Evolutionary conservation across 352 stramenopile genomes (phyloP).

Genomic region (Aphanomyces stellatus): DNA sequence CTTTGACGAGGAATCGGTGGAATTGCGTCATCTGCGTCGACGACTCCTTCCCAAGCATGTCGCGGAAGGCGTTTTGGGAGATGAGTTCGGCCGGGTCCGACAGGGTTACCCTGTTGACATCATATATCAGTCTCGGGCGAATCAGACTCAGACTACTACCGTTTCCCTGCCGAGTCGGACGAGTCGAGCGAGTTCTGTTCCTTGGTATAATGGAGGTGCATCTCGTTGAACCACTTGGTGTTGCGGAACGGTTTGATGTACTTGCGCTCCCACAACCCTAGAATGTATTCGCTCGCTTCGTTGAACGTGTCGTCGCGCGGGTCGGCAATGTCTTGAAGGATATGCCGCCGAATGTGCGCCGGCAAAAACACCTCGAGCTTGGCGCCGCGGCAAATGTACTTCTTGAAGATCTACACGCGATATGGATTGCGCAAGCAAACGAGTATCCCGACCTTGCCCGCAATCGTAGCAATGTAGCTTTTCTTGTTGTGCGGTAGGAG

Average conservation of each 20-base stretch:
- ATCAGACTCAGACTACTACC: no score
- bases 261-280: constrained; percentile 44
- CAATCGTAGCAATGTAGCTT: constrained; percentile 65
- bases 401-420: constrained; percentile 41
- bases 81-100: no score
- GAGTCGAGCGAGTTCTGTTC: not conserved
- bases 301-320: constrained; percentile 53
- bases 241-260: constrained; percentile 38
- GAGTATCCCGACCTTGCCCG: constrained; percentile 25
- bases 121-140: no score
- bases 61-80: not conserved
- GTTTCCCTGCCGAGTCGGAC: no score
- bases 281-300: constrained; percentile 44
- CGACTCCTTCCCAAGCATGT: not conserved
- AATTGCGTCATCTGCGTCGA: constrained; percentile 26
- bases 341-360: constrained; percentile 47
- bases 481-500: constrained; percentile 50
- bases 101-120: no score
- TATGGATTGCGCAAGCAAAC: not conserved
- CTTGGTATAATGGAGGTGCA: not conserved
- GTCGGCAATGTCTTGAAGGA: constrained; percentile 49
- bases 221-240: not conserved
- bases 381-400: constrained; percentile 47
- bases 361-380: constrained; percentile 57
- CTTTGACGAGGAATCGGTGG: constrained; percentile 57